Conservation (phyloP, 2,329 filamentous ascomycete species). For the Shiraia bambusicola region DNA sequence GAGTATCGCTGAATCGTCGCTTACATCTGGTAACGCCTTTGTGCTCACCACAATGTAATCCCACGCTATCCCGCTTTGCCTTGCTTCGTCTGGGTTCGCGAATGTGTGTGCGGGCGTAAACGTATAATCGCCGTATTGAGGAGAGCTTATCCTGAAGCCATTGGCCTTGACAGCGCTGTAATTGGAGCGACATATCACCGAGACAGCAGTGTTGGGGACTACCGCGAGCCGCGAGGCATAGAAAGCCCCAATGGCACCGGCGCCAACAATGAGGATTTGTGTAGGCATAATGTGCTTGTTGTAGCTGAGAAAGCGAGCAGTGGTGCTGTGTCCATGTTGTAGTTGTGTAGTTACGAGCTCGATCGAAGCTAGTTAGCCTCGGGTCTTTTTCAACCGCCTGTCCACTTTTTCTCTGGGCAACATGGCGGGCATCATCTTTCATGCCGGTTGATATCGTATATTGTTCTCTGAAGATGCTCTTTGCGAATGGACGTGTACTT, state of each 20-base stretch:
- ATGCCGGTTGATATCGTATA: too few relatives aligned
- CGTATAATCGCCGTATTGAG: slow-evolving; percentile 66
- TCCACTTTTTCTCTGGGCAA: too few relatives aligned
- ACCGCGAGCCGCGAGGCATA: slow-evolving; percentile 69
- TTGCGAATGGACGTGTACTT: too few relatives aligned
- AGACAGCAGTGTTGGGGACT: slow-evolving; percentile 60
- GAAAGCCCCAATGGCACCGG: slow-evolving; percentile 71
- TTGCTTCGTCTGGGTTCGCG: slow-evolving; percentile 60
- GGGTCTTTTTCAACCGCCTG: too few relatives aligned
- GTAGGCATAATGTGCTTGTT: slow-evolving; percentile 35
- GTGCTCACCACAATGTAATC: slow-evolving; percentile 71
- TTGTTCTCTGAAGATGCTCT: too few relatives aligned
- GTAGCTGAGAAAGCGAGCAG: neutral
- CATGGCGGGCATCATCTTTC: too few relatives aligned
- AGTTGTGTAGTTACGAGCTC: neutral
- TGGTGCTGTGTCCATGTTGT: neutral
- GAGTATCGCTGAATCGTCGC: slow-evolving; percentile 62
- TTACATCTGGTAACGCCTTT: slow-evolving; percentile 68
- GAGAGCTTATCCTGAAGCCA: slow-evolving; percentile 66
- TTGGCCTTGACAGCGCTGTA: slow-evolving; percentile 62
- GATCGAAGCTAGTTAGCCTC: too few relatives aligned
- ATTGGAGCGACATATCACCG: slow-evolving; percentile 73
- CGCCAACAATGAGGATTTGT: slow-evolving; percentile 67
- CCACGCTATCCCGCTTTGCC: slow-evolving; percentile 51
- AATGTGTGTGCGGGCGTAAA: slow-evolving; percentile 66